Evolutionary conservation across 805 yeast species (phyloP), one percentile per base, ranked within the genome.

Genomic region (Starmera dryadoides): DNA sequence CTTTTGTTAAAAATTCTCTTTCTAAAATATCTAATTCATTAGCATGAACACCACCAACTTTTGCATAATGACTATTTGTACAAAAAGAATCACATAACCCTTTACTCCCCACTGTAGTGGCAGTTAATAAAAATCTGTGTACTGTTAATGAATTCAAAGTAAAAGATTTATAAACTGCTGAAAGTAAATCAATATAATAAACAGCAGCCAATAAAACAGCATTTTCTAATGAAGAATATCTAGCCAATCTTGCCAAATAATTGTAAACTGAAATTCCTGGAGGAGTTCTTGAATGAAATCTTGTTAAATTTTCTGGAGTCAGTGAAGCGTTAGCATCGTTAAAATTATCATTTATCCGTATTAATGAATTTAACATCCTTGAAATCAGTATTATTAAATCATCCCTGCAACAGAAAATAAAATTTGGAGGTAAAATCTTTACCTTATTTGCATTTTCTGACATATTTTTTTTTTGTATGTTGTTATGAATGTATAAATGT

Each of bases 251-350:
- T 34, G 79, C 62, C 33, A 89, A 60, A 52, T 91, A 91, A 39
- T 84, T 85, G 47, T 73, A 75, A 14, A 88, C 77, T 6, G 95
- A 81, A 33, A 91, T 91, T 15, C 74, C 75, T 0, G 98, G 98
- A 4, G 97, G 95, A 0, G 91, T 80, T 45, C 97, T 71, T 4
- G 97, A 88, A 59, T 91, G 98, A 59, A 91, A 91, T 47, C 98
- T 67, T 1, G 98, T 91, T 38, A 93, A 69, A 33, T 66, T 60
- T 15, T 59, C 52, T 11, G 67, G 58, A 15, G 60, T 55, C 4
- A 69, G 25, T 22, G 58, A 39, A 46, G 60, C 41, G 56, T 62
- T 31, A 10, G 56, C 45, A 26, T 53, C 46, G 15, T 56, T 53
- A 37, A 52, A 53, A 16, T 65, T 64, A 61, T 91, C 98, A 57